Base-by-base conservation (phyloP, 768 basidiomycete genomes). In the Strobilomyces echinocephalus region DNA sequence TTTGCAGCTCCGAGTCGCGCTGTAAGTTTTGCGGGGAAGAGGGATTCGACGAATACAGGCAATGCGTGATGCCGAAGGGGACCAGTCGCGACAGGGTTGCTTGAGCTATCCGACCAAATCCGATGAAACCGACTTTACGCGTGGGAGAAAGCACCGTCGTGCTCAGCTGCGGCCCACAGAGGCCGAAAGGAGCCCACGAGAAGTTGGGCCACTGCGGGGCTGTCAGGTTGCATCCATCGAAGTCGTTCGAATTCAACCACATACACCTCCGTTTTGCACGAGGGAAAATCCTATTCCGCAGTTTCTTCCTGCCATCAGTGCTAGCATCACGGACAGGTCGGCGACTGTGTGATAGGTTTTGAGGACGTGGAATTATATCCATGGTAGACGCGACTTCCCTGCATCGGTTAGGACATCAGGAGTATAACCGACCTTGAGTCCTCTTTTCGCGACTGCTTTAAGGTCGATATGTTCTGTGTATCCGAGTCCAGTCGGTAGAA, bases 361-460 rank as follows among this genome's bases (percentile, higher is more conserved):
- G 49, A 36, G 30, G 26, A 31, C 28, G 24, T 47, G 30, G 44
- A 41, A 12, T 6, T 41, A 11, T 5, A 49, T 33, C 48, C 5
- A 30, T 18, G 4, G 24, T 24, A 28, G 15, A 47, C 1, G 5
- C 16, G 24, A 58, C 71, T 49, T 62, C 84, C 92, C 92, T 59
- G 95, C 92, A 63, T 93, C 91, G 5, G 88, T 95, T 15, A 99
- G 78, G 6, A 97, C 88, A 52, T 95, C 92, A 0, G 95, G 97
- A 0, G 95, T 98, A 69, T 92, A 91, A 8, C 97, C 97, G 7
- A 97, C 68, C 43, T 77, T 79, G 53, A 98, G 78, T 1, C 78
- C 76, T 15, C 84, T 79, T 59, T 78, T 72, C 11, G 82, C 76
- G 8, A 86, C 69, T 30, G 79, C 82, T 20, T 73, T 67, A 1